Conservation (phyloP, 177 flowering plant genomes). For the Vitis hybrid region DNA sequence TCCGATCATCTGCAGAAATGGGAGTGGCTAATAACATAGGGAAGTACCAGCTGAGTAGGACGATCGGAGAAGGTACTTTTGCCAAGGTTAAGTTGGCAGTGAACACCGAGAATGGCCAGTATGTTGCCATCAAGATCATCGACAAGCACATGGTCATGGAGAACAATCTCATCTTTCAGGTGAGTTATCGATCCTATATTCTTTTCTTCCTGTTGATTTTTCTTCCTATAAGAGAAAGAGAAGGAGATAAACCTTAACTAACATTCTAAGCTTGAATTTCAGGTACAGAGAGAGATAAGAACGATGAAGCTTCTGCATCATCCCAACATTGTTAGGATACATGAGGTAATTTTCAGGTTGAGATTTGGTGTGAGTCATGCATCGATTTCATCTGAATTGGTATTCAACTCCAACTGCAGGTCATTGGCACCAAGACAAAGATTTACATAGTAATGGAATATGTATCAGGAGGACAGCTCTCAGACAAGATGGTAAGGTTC, state of each 20-base stretch:
- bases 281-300: constrained; percentile 81
- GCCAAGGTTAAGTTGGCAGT: constrained; percentile 85
- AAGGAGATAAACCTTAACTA: not conserved
- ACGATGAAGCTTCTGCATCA: constrained; percentile 85
- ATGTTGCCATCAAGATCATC: constrained; percentile 75
- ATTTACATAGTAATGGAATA: constrained; percentile 77
- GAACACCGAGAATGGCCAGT: constrained; percentile 39
- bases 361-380: too few relatives aligned
- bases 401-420: constrained; percentile 35
- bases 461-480: constrained; percentile 73
- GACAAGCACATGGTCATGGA: constrained; percentile 66
- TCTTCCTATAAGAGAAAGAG: not conserved
- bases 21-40: constrained; percentile 47
- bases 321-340: constrained; percentile 70
- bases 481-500: constrained; percentile 60
- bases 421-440: constrained; percentile 69
- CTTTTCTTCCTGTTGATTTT: not conserved
- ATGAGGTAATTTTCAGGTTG: constrained; percentile 49
- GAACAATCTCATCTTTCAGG: constrained; percentile 60
- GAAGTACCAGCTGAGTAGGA: constrained; percentile 58
- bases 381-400: too few relatives aligned
- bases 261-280: constrained; percentile 12
- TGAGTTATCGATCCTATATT: not conserved
- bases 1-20: constrained; percentile 26
- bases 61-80: constrained; percentile 80